Evolutionary conservation across 352 stramenopile genomes (phyloP).

Genomic region (Phytophthora uliginosa): DNA sequence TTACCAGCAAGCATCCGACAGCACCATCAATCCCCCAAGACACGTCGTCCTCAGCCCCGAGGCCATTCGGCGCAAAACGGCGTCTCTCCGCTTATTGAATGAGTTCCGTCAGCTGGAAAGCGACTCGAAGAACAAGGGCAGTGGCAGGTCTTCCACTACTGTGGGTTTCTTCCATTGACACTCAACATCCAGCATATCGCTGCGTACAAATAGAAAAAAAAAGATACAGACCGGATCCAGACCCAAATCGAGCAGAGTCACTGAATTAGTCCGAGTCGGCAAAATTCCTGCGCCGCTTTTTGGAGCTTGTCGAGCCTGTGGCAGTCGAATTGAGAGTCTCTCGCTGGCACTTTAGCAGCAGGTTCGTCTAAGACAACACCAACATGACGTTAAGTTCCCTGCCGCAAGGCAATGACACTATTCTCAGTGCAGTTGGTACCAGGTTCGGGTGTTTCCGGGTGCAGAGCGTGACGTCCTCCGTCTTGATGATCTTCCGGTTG

Average conservation of each 20-base stretch:
- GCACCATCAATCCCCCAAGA: slow-evolving; percentile 67
- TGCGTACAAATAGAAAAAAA: slow-evolving; percentile 6
- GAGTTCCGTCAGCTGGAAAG: slow-evolving; percentile 75
- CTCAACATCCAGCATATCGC: neutral
- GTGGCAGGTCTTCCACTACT: slow-evolving; percentile 20
- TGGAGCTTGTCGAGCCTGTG: slow-evolving; percentile 21
- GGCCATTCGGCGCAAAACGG: slow-evolving; percentile 69
- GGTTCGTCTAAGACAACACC: slow-evolving; percentile 44
- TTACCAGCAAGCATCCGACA: slow-evolving; percentile 62
- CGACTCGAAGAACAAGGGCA: slow-evolving; percentile 48
- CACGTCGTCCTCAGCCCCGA: slow-evolving; percentile 65
- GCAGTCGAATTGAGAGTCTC: slow-evolving; percentile 42
- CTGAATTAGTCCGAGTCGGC: slow-evolving; percentile 36
- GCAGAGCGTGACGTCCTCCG: slow-evolving; percentile 74
- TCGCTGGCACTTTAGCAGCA: slow-evolving; percentile 70
- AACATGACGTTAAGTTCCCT: neutral
- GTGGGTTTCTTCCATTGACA: slow-evolving; percentile 30
- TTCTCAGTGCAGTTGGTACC: slow-evolving; percentile 32
- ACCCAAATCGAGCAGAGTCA: slow-evolving; percentile 9
- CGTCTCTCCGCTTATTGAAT: slow-evolving; percentile 71
- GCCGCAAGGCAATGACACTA: neutral
- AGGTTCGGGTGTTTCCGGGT: slow-evolving; percentile 69
- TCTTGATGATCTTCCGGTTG: slow-evolving; percentile 80
- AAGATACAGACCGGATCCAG: neutral
- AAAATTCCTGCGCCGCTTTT: slow-evolving; percentile 42